These are phyloP conservation scores for Phytophthora litchii DNA, from an alignment of 352 stramenopile genomes.

Conservation along the genomic window DNA sequence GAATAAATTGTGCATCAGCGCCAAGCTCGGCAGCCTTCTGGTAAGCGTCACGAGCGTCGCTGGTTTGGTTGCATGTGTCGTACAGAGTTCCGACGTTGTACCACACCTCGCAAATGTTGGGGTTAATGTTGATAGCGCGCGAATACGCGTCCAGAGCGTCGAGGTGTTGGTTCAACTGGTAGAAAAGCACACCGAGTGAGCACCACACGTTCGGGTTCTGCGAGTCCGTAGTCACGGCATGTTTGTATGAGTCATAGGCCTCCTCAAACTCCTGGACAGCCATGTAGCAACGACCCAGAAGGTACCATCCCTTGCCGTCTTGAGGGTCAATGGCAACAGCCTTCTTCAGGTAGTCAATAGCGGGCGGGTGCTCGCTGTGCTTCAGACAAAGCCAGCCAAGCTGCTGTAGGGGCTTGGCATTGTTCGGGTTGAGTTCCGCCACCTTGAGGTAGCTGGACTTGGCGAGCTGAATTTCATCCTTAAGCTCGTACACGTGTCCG, in stretches of 20 bases:
- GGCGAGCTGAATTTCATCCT: constrained; percentile 84
- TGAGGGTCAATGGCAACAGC: constrained; percentile 79
- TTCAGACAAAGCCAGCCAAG: constrained; percentile 87
- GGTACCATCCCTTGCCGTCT: constrained; percentile 90
- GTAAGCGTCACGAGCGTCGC: constrained; percentile 87
- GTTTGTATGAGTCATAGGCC: constrained; percentile 91
- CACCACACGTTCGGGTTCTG: constrained; percentile 93
- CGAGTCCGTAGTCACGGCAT: constrained; percentile 87
- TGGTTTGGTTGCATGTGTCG: constrained; percentile 92
- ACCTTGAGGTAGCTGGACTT: constrained; percentile 90
- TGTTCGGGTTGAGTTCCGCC: constrained; percentile 82
- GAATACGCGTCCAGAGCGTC: constrained; percentile 90
- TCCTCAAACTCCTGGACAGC: constrained; percentile 90
- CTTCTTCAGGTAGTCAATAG: constrained; percentile 89
- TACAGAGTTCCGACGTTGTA: constrained; percentile 92
- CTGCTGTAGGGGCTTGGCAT: constrained; percentile 84
- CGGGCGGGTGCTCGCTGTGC: constrained; percentile 81
- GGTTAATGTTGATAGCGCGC: constrained; percentile 91
- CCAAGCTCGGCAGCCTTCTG: constrained; percentile 89
- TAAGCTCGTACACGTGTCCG: constrained; percentile 87
- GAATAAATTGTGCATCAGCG: constrained; percentile 84
- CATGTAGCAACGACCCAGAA: constrained; percentile 92
- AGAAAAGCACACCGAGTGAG: constrained; percentile 91
- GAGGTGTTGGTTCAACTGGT: constrained; percentile 89
- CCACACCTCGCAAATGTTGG: constrained; percentile 92